A percentile compares a stretch with the other conserved stretches of the same genome.
Conservation (phyloP, 257 asterid genomes). For the Gentiana dahurica region DNA sequence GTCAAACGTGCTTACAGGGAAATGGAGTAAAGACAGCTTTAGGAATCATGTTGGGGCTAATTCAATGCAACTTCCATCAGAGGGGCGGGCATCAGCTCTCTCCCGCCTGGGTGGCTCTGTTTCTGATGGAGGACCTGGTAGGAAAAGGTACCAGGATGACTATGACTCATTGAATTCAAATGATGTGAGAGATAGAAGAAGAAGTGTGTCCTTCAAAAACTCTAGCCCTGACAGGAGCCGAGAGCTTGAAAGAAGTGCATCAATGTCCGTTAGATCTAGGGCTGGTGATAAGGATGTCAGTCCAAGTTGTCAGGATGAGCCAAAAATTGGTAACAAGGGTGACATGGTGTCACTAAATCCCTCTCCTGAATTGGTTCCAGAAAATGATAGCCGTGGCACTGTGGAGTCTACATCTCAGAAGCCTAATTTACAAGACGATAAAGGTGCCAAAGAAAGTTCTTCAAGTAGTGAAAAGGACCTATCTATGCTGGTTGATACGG, state of each 20-base stretch:
- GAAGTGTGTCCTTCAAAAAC: slow-evolving; percentile 43
- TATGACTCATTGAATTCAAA: slow-evolving; percentile 31
- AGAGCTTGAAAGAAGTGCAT: slow-evolving; percentile 50
- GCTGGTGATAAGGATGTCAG: slow-evolving; percentile 28
- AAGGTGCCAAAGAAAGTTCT: slow-evolving; percentile 21
- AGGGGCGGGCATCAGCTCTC: slow-evolving; percentile 46
- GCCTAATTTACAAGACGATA: slow-evolving; percentile 27
- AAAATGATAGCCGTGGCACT: slow-evolving; percentile 10
- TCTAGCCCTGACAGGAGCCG: slow-evolving; percentile 39
- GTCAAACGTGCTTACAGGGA: slow-evolving; percentile 60
- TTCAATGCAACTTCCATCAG: slow-evolving; percentile 27
- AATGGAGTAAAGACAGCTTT: slow-evolving; percentile 42
- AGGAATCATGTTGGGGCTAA: slow-evolving; percentile 41
- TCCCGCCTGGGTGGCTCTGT: slow-evolving; percentile 50
- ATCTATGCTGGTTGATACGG: slow-evolving; percentile 24
- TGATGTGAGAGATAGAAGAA: slow-evolving; percentile 51
- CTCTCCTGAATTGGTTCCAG: slow-evolving; percentile 27
- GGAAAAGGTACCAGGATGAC: slow-evolving; percentile 55
- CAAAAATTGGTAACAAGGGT: slow-evolving; percentile 29
- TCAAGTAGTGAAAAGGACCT: slow-evolving; percentile 19
- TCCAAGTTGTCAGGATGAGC: slow-evolving; percentile 30
- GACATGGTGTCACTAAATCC: slow-evolving; percentile 26
- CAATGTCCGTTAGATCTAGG: slow-evolving; percentile 44
- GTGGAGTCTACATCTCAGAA: slow-evolving; percentile 26
- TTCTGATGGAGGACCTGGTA: slow-evolving; percentile 35